Percentiles rank a stretch among this genome's conserved stretches.
Conservation (phyloP, 371 early-diverging fungal genomes). For the Cokeromyces recurvatus region DNA sequence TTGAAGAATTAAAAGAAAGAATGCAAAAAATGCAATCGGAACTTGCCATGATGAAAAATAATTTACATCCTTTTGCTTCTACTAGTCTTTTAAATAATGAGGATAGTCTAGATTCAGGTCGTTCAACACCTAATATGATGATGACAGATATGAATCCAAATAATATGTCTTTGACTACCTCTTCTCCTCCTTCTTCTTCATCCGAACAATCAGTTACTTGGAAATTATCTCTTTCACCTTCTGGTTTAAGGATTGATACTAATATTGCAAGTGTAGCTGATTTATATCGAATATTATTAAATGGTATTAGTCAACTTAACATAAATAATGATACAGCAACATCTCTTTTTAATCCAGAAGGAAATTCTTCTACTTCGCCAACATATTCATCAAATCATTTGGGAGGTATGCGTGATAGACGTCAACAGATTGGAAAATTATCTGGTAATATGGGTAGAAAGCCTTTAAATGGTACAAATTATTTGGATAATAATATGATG, state of each 20-base stretch:
- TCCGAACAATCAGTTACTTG: constrained; percentile 33
- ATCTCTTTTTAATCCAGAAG: constrained; percentile 37
- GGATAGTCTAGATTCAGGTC: constrained; percentile 10
- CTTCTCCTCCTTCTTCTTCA: neutral
- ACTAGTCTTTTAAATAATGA: constrained; percentile 39
- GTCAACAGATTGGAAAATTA: neutral
- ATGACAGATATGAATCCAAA: neutral
- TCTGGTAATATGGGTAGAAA: neutral
- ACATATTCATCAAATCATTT: neutral
- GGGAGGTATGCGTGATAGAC: neutral
- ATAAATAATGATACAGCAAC: constrained; percentile 34
- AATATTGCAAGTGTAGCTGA: constrained; percentile 44
- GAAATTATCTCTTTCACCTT: constrained; percentile 42
- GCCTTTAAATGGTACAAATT: constrained; percentile 1
- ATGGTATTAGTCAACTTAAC: constrained; percentile 40
- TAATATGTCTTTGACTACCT: constrained; percentile 7
- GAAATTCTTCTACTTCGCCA: neutral
- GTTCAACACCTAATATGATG: constrained; percentile 3
- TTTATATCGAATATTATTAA: constrained; percentile 35
- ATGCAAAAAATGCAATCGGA: constrained; percentile 46
- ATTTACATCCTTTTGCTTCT: constrained; percentile 11
- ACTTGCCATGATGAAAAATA: constrained; percentile 46
- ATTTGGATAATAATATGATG: constrained; percentile 3
- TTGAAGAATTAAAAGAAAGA: constrained; percentile 46
- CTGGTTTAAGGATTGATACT: constrained; percentile 43